phyloP scores from a whole-genome alignment of 176 grass and related monocot genomes.

The Ensete glaucum region DNA sequence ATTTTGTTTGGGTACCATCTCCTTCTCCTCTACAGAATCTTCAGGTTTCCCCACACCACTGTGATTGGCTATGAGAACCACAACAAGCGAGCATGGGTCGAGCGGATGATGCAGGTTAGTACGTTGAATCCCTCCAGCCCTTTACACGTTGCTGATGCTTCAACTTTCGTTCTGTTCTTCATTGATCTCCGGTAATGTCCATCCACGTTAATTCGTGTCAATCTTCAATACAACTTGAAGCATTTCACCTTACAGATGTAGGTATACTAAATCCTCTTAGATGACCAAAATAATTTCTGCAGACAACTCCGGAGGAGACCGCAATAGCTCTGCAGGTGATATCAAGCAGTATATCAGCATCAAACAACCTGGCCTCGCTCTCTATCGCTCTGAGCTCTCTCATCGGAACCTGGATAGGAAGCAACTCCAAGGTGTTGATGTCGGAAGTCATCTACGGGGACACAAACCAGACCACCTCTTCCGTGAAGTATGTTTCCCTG shows the following conservation, averaged over 20 bases:
- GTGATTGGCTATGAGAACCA: constrained; percentile 92
- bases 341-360: constrained; percentile 73
- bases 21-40: constrained; percentile 71
- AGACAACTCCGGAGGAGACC: constrained; percentile 39
- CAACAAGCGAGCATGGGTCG: constrained; percentile 78
- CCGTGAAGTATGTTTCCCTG: constrained; percentile 86
- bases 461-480: constrained; percentile 50
- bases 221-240: too few relatives aligned
- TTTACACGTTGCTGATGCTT: too few relatives aligned
- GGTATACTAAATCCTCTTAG: too few relatives aligned
- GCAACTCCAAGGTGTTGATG: constrained; percentile 62
- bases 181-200: too few relatives aligned
- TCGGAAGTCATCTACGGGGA: constrained; percentile 67
- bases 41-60: constrained; percentile 46
- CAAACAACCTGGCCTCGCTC: constrained; percentile 70
- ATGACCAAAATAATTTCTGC: not conserved
- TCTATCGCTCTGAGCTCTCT: constrained; percentile 78
- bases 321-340: constrained; percentile 63
- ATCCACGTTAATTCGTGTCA: too few relatives aligned
- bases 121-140: not conserved
- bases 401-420: constrained; percentile 81
- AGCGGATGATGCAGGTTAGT: constrained; percentile 47
- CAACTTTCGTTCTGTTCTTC: too few relatives aligned
- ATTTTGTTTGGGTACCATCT: constrained; percentile 79
- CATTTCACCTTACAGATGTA: too few relatives aligned